Conservation (phyloP, 208 protist species). For the Kentomonas sorsogonicus region DNA sequence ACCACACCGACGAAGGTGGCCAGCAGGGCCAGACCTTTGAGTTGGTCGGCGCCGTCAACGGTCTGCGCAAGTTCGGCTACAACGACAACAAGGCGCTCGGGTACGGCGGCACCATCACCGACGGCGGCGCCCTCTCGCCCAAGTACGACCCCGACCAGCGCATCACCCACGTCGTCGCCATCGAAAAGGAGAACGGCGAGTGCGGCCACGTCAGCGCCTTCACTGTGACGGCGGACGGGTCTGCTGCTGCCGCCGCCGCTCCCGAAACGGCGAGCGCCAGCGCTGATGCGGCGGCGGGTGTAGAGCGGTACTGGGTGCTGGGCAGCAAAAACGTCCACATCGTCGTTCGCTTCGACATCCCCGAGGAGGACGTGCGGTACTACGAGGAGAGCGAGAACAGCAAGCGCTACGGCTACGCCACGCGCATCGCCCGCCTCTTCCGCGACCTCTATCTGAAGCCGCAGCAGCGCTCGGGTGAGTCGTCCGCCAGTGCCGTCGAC, state of each 20-base stretch:
- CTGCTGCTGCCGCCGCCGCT: neutral
- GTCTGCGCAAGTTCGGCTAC: constrained; percentile 64
- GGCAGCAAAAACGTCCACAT: constrained; percentile 51
- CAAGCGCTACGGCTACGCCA: constrained; percentile 24
- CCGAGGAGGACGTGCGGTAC: constrained; percentile 25
- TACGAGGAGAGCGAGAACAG: constrained; percentile 12
- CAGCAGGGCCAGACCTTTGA: no score
- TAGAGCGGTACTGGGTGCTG: constrained; percentile 47
- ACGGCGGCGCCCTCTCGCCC: neutral
- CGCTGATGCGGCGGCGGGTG: neutral
- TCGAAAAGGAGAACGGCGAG: constrained; percentile 57
- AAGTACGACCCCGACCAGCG: constrained; percentile 21
- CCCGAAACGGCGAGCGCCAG: neutral
- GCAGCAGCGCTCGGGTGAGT: neutral
- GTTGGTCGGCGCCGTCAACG: constrained; percentile 36
- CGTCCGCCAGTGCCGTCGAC: neutral
- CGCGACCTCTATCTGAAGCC: neutral
- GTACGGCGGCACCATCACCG: neutral
- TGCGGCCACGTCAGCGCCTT: constrained; percentile 52
- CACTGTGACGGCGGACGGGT: neutral
- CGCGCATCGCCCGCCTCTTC: constrained; percentile 24
- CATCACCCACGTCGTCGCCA: constrained; percentile 25
- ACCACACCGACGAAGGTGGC: neutral
- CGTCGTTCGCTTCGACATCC: constrained; percentile 38
- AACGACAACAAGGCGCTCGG: constrained; percentile 6